Conservation (phyloP, 805 yeast species). For the Allodekkera sacchari region DNA sequence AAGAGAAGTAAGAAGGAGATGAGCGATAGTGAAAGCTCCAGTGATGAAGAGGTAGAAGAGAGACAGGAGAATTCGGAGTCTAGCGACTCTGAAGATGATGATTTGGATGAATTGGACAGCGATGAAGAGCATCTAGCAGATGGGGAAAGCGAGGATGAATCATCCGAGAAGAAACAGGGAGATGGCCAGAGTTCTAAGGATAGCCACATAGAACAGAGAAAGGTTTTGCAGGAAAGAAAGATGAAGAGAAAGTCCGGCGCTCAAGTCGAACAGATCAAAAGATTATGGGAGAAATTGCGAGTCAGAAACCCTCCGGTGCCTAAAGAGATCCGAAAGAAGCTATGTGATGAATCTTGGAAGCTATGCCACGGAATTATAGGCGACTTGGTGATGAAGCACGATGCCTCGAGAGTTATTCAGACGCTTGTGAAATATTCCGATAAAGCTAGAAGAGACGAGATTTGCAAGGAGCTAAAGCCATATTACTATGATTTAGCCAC, state of each 20-base stretch:
- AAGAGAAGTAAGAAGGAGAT: constrained; percentile 24
- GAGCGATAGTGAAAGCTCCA: constrained; percentile 13
- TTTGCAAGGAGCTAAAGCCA: constrained; percentile 65
- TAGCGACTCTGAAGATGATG: constrained; percentile 24
- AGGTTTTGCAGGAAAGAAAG: constrained; percentile 72
- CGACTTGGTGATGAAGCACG: constrained; percentile 90
- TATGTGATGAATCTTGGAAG: constrained; percentile 80
- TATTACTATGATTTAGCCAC: constrained; percentile 77
- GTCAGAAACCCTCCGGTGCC: constrained; percentile 78
- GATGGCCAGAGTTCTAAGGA: constrained; percentile 30
- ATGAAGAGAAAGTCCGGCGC: constrained; percentile 79
- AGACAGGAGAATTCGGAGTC: constrained; percentile 22
- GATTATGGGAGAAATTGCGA: constrained; percentile 85
- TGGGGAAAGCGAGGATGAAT: constrained; percentile 21
- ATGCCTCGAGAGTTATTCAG: constrained; percentile 93
- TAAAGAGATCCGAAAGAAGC: constrained; percentile 63
- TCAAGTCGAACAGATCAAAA: constrained; percentile 77
- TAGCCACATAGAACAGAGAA: constrained; percentile 77
- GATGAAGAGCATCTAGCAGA: constrained; percentile 20
- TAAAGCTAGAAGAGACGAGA: constrained; percentile 66
- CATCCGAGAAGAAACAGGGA: constrained; percentile 15
- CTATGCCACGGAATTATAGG: constrained; percentile 66
- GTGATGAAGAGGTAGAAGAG: constrained; percentile 15
- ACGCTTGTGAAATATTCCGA: constrained; percentile 82
- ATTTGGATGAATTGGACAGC: constrained; percentile 21